A percentile compares a stretch with the other conserved stretches of the same genome.
These are phyloP conservation scores for Saccharomyces jurei DNA, from an alignment of 805 yeast species.

Conservation along the genomic window DNA sequence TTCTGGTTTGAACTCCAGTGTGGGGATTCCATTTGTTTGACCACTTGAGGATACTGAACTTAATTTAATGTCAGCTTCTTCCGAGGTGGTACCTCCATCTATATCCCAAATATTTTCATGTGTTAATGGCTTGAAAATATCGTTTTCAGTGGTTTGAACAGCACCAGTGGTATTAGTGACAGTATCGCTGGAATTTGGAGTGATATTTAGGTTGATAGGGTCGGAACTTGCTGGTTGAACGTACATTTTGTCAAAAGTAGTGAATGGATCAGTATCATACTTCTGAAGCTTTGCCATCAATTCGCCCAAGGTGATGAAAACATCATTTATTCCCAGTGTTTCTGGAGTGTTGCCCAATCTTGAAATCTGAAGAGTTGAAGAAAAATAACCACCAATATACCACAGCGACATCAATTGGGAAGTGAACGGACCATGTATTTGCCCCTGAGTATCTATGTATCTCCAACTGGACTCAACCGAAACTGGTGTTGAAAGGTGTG, in stretches of 20 bases:
- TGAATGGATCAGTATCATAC: slow-evolving; percentile 1
- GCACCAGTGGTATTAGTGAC: background rate
- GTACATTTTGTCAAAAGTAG: background rate
- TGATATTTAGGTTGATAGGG: background rate
- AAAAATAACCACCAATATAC: slow-evolving; percentile 58
- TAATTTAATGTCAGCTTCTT: slow-evolving; percentile 9
- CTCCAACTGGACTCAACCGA: slow-evolving; percentile 53
- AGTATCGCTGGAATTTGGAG: background rate
- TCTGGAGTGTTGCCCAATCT: slow-evolving; percentile 32
- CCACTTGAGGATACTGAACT: background rate
- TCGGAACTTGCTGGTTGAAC: background rate
- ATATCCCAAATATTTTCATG: slow-evolving; percentile 5
- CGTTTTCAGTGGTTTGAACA: slow-evolving; percentile 1
- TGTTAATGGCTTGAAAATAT: background rate
- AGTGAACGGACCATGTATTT: slow-evolving; percentile 78
- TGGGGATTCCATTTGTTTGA: background rate
- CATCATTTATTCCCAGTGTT: slow-evolving; percentile 24
- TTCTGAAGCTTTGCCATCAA: slow-evolving; percentile 7
- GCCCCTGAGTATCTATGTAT: slow-evolving; percentile 63
- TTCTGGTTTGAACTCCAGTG: background rate
- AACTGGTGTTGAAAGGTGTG: slow-evolving; percentile 7
- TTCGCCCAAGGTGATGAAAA: slow-evolving; percentile 21
- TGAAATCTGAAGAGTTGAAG: slow-evolving; percentile 46
- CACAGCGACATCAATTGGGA: slow-evolving; percentile 73
- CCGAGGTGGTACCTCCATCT: slow-evolving; percentile 4